These are phyloP conservation scores for Kokia cookei DNA, from an alignment of 441 rosid species.

Conservation along the genomic window DNA sequence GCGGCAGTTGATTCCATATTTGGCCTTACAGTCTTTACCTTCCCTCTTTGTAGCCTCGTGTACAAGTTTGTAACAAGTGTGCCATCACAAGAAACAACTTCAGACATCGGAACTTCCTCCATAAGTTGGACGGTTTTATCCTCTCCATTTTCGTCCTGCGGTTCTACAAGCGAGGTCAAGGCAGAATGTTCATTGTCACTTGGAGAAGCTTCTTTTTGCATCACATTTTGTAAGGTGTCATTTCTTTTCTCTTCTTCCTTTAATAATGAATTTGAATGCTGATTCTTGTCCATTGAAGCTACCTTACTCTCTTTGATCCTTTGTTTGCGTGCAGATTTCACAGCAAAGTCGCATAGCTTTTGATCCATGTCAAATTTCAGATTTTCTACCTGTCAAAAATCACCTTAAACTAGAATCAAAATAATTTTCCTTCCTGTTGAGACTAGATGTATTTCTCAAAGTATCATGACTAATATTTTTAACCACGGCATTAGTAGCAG, in stretches of 20 bases:
- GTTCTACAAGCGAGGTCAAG: constrained; percentile 27
- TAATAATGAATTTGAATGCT: constrained; percentile 11
- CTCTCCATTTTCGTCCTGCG: constrained; percentile 28
- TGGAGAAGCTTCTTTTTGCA: constrained; percentile 11
- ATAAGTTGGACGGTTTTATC: constrained; percentile 12
- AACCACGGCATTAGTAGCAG: not conserved
- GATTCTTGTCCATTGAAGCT: constrained; percentile 9
- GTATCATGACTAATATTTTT: constrained; percentile 11
- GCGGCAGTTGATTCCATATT: constrained; percentile 10
- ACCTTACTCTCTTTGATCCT: constrained; percentile 17
- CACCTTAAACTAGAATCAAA: constrained; percentile 15
- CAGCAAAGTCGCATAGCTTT: constrained; percentile 19
- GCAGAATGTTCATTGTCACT: constrained; percentile 30
- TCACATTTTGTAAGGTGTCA: constrained; percentile 6
- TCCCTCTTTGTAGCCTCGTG: constrained; percentile 17
- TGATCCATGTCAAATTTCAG: constrained; percentile 24
- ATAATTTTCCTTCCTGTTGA: constrained; percentile 9
- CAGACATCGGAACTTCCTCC: constrained; percentile 18
- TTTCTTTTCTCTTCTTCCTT: constrained; percentile 29
- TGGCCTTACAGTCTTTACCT: constrained; percentile 16
- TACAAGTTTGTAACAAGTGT: constrained; percentile 17
- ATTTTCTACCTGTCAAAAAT: constrained; percentile 9
- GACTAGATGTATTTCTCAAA: constrained; percentile 14
- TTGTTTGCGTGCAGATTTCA: constrained; percentile 18
- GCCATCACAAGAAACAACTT: constrained; percentile 14